phyloP scores from a whole-genome alignment of 805 yeast genomes.

The Candida alai region DNA sequence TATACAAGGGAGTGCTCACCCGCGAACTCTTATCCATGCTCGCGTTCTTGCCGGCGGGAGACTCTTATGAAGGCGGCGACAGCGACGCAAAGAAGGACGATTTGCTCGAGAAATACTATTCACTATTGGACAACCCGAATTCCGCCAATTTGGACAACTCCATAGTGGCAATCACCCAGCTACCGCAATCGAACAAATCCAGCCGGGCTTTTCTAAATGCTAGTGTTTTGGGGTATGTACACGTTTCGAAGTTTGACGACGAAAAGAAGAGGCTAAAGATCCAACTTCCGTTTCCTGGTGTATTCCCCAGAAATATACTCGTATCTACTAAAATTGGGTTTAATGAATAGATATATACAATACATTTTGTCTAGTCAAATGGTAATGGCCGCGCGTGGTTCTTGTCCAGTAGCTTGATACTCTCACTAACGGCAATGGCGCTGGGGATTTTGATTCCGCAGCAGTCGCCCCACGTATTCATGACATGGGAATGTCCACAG shows the following conservation, averaged over 20 bases:
- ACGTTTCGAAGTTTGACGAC: conserved; percentile 72
- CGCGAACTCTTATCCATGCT: conserved; percentile 33
- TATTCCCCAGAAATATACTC: conserved; percentile 71
- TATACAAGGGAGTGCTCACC: conserved; percentile 55
- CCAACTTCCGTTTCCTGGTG: conserved; percentile 83
- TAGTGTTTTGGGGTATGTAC: conserved; percentile 75
- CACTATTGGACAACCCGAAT: conserved; percentile 39
- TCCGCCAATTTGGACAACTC: conserved; percentile 67
- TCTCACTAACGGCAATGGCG: conserved; percentile 83
- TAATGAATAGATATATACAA: conserved; percentile 51
- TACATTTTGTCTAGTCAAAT: conserved; percentile 46
- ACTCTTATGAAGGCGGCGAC: conserved; percentile 27
- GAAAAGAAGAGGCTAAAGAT: conserved; percentile 62
- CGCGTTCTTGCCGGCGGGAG: conserved; percentile 42
- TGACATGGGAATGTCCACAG: conserved; percentile 14
- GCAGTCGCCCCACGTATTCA: conserved; percentile 89
- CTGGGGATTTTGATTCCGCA: conserved; percentile 97
- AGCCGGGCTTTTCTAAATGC: conserved; percentile 49
- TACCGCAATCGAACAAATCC: conserved; percentile 33
- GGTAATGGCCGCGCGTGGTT: conserved; percentile 46
- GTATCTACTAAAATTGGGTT: conserved; percentile 77
- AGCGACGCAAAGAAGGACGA: conserved; percentile 18
- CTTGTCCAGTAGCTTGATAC: conserved; percentile 21
- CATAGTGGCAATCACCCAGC: conserved; percentile 56
- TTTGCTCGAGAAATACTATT: conserved; percentile 31